Base-by-base conservation (phyloP, 1,284 basidiomycete genomes). In the Jaminaea rosea region DNA sequence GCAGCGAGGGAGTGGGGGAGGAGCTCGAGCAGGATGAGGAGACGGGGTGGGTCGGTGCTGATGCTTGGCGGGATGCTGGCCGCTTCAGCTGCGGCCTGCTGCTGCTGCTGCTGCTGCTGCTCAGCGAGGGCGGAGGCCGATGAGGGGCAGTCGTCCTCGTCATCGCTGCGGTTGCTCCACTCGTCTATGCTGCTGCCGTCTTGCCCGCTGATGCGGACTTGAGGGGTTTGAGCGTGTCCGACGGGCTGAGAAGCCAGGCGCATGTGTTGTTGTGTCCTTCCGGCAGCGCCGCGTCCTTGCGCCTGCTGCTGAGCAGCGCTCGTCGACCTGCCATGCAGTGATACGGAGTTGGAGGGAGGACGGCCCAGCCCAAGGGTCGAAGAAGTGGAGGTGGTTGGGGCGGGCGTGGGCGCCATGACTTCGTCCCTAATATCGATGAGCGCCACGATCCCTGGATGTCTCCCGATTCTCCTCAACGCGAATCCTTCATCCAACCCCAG, bases 401-500 rank as follows among this genome's bases (percentile, higher is more conserved):
- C 48, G 4, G 60, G 52, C 10, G 56, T 24, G 5, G 50, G 47
- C n/a, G 65, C 46, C 15, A 60, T 57, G 24, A 73, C 62, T 46
- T 73, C 69, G 44, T 73, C 71, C 6, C 65, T 44, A 21, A 73
- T 63, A 42, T 63, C 61, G 29, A 73, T 62, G 17, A 73, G 56
- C 19, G 54, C 49, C 28, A 73, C 65, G 15, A 73, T 59, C 47
- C 66, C 58, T 6, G 67, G 66, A 56, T 73, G 69, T 7, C 46
- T 36, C 1, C 71, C 70, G 5, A 73, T 54, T 21, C 66, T 53
- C 19, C 71, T 56, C 17, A 73, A 54, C 3, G 69, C 69, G 52
- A 70, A 73, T 1, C 61, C 71, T 53, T 73, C 71, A 34, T 72
- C 69, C 3, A 73, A 54, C 4, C 69, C 71, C 0, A 72, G 56